phyloP scores from a whole-genome alignment of 768 basidiomycete genomes.

The Myochromella boudieri region DNA sequence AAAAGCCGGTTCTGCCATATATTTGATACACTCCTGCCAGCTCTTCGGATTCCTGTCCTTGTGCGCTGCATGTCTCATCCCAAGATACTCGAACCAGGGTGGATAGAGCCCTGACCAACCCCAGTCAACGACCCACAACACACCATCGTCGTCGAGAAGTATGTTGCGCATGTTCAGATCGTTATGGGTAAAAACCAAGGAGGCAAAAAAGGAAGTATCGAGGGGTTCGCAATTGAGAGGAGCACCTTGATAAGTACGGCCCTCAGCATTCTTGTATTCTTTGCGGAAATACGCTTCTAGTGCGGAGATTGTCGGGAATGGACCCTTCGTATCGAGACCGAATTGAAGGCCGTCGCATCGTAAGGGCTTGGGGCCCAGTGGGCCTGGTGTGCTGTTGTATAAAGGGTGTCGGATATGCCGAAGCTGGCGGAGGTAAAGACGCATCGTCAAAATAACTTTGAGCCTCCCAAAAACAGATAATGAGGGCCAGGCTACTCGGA shows the following conservation, averaged over 20 bases:
- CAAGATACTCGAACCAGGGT: constrained; percentile 14
- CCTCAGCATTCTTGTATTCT: not conserved
- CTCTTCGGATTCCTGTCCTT: too few species aligned
- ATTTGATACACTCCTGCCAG: too few species aligned
- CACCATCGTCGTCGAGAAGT: constrained; percentile 9
- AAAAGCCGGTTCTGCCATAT: too few species aligned
- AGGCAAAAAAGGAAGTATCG: not conserved
- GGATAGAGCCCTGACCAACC: constrained; percentile 18
- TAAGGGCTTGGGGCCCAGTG: not conserved
- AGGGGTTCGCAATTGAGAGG: not conserved
- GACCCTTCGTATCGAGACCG: not conserved
- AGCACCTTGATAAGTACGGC: not conserved
- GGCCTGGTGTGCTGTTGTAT: not conserved
- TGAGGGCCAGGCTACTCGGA: not conserved
- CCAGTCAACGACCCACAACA: constrained; percentile 21
- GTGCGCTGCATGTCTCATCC: too few species aligned
- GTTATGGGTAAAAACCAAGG: constrained; percentile 9
- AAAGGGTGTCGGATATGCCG: not conserved
- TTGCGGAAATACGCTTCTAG: not conserved
- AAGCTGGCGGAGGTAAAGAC: not conserved
- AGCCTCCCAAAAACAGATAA: not conserved
- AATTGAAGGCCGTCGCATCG: not conserved
- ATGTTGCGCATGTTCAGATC: constrained; percentile 18
- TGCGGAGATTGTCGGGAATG: not conserved
- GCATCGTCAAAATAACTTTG: not conserved